Evolutionary conservation across 2,329 filamentous ascomycete species (phyloP), one percentile per base, ranked within the genome.

Genomic region (Neurospora sp.): DNA sequence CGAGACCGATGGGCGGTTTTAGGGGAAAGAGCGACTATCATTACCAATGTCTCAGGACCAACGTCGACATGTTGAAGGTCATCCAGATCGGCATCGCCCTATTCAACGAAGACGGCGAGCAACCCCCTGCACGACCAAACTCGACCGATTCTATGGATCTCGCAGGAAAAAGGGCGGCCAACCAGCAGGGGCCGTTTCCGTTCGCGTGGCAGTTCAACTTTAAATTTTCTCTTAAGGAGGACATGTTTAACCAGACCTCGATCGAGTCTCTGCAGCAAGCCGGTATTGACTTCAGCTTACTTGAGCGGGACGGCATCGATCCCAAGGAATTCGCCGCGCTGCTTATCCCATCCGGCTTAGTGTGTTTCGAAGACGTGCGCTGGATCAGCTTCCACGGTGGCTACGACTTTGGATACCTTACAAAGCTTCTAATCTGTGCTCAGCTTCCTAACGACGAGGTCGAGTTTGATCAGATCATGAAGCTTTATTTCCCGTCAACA

Each of bases 141-240:
- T 80, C 81, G 38, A 79, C 81, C 23, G 83, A 86, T 68, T 72
- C 81, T 58, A 72, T 76, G 17, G 82, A 84, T 3, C 73, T 81
- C 28, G 78, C 76, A 78, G 39, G 80, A 77, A 19, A 79, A 77
- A 40, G 82, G 72, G 80, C 82, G 72, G 79, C 80, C 33, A 80
- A 79, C 23, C 79, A 74, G 67, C 83, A 81, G 70, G 76, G 80
- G 71, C 85, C 87, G 67, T 89, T 93, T 71, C 95, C 93, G 17
- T 96, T 92, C 78, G 96, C 95, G 19, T 99, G 96, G 96, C 95
- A 97, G 76, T 99, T 99, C 86, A 98, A 99, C 84, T 99, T 99
- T 82, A 91, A 94, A 76, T 99, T 98, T 80, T 96, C 93, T 1
- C 85, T 97, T 10, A 92, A 96, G 74, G 89, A 95, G 46, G 96